phyloP scores from a whole-genome alignment of 2,329 filamentous ascomycete genomes.

The Myriosclerotinia curreyana region DNA sequence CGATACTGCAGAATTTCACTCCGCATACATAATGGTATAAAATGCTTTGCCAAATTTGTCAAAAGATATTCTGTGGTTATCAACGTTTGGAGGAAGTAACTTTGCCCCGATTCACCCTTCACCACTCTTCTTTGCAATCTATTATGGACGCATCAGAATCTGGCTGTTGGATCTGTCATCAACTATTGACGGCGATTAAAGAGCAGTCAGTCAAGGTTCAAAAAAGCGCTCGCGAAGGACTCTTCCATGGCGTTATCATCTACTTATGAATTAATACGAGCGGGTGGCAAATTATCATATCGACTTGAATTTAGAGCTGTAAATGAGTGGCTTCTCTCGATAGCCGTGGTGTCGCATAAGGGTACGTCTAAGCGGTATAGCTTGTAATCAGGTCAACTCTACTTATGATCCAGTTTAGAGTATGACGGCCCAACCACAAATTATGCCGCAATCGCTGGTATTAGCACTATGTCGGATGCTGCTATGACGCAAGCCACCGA shows the following conservation, averaged over 20 bases:
- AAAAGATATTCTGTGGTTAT: not conserved
- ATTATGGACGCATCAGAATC: not conserved
- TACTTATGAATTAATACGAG: fast-evolving
- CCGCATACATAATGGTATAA: not conserved
- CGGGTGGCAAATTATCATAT: not conserved
- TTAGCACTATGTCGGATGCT: not conserved
- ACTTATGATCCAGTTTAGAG: not conserved
- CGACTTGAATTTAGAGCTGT: fast-evolving
- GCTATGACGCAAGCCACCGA: not conserved
- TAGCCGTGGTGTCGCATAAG: not conserved
- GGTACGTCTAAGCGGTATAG: not conserved
- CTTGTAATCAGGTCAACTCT: not conserved
- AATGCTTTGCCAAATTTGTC: not conserved
- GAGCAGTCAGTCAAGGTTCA: no score
- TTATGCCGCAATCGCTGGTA: not conserved
- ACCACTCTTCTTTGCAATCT: conserved; percentile 8
- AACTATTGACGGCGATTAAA: not conserved
- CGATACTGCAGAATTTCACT: not conserved
- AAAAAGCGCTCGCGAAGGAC: no score
- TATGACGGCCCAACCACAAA: not conserved
- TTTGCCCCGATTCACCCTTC: not conserved
- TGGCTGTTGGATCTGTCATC: conserved; percentile 3
- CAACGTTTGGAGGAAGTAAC: fast-evolving
- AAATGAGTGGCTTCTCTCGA: fast-evolving
- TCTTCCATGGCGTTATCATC: not conserved